These are phyloP conservation scores for Globisporangium perplexum DNA, from an alignment of 352 stramenopile genomes.

Conservation along the genomic window DNA sequence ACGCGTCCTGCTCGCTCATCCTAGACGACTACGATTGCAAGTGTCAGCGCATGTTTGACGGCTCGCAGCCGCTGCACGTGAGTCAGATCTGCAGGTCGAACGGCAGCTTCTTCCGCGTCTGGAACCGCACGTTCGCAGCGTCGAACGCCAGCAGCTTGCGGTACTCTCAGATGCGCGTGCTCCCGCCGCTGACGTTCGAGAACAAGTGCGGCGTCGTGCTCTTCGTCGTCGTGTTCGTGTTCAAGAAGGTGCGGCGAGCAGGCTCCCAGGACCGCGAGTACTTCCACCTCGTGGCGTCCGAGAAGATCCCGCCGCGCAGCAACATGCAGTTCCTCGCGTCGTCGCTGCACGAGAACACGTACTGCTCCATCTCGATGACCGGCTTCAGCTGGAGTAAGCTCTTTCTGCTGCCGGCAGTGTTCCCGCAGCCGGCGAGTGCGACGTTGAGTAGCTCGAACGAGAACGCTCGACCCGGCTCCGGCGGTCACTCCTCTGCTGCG, in stretches of 20 bases:
- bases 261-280: conserved; percentile 61
- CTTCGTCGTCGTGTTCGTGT: conserved; percentile 63
- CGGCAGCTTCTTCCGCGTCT: conserved; percentile 65
- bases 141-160: conserved; percentile 61
- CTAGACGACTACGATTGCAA: conserved; percentile 69
- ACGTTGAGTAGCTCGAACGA: not conserved
- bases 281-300: conserved; percentile 65
- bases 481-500: not conserved
- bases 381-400: conserved; percentile 77
- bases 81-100: conserved; percentile 66
- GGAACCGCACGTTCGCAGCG: conserved; percentile 51
- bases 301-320: conserved; percentile 40
- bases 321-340: conserved; percentile 58
- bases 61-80: conserved; percentile 61
- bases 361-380: conserved; percentile 71
- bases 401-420: conserved; percentile 40
- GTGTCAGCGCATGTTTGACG: conserved; percentile 78
- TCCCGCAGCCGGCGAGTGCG: conserved; percentile 11
- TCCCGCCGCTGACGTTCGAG: conserved; percentile 62
- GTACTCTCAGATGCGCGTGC: conserved; percentile 62
- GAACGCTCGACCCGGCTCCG: not conserved
- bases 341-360: conserved; percentile 71
- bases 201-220: conserved; percentile 77
- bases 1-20: conserved; percentile 59
- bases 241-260: conserved; percentile 68